Conservation (phyloP, 441 rosid genomes). For the Syzygium malaccense region DNA sequence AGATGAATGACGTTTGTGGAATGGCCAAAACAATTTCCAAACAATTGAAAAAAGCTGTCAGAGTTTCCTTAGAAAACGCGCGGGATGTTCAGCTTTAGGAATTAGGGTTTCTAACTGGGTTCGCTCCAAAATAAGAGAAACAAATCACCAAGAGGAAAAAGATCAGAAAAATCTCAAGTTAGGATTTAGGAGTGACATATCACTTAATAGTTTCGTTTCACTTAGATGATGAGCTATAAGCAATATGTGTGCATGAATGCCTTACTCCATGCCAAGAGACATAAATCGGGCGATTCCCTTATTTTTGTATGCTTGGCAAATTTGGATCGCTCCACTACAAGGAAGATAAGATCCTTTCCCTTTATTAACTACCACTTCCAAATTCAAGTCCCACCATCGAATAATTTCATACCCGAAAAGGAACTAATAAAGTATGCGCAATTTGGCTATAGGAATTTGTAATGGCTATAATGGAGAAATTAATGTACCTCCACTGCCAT, state of each 20-base stretch:
- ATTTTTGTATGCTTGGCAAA: neutral
- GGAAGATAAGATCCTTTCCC: neutral
- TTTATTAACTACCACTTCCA: neutral
- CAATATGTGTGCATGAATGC: neutral
- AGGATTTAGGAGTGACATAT: neutral
- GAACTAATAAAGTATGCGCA: neutral
- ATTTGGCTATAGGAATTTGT: neutral
- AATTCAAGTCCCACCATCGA: neutral
- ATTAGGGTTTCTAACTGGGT: neutral
- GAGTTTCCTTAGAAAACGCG: neutral
- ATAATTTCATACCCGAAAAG: neutral
- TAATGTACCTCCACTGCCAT: neutral
- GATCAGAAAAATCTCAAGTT: neutral
- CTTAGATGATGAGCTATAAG: neutral
- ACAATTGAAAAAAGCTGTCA: neutral
- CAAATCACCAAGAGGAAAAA: neutral
- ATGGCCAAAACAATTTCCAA: neutral
- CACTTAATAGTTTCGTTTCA: neutral
- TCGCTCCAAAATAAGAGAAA: neutral
- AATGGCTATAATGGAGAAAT: neutral
- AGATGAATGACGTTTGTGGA: neutral
- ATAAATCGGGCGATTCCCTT: neutral
- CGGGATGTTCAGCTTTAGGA: neutral
- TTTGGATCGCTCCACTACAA: neutral
- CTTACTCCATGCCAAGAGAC: neutral